Conservation (phyloP, 371 early-diverging fungal species). For the Scutellospora calospora region DNA sequence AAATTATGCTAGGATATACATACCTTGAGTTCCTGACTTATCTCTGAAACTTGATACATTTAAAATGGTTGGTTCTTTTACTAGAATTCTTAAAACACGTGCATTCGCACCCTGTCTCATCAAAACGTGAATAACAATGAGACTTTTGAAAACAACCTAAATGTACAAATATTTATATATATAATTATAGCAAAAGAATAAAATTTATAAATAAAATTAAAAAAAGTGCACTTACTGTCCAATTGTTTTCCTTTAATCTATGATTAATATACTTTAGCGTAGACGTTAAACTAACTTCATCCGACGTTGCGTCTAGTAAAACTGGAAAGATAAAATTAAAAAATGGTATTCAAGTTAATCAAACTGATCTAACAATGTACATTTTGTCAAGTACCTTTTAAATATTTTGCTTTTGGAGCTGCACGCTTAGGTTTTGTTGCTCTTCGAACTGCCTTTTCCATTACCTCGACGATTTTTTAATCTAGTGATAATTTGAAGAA, state of each 20-base stretch:
- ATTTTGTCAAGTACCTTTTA: constrained; percentile 38
- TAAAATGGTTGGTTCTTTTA: constrained; percentile 22
- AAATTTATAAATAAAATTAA: background rate
- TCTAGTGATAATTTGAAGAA: too few species aligned
- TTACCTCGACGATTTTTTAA: background rate
- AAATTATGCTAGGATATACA: background rate
- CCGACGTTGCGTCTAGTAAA: constrained; percentile 32
- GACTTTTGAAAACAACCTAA: constrained; percentile 44
- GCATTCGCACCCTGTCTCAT: constrained; percentile 24
- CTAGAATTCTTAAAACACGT: constrained; percentile 8
- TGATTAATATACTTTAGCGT: constrained; percentile 30
- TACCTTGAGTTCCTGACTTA: constrained; percentile 33
- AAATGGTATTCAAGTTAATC: background rate
- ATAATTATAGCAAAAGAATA: background rate
- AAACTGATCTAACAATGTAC: background rate
- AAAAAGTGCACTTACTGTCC: constrained; percentile 36
- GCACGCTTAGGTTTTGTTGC: constrained; percentile 43
- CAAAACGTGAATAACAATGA: constrained; percentile 43
- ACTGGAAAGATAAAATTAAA: background rate
- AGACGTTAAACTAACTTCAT: background rate
- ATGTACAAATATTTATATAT: too few species aligned
- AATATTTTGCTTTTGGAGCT: constrained; percentile 42
- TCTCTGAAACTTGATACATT: constrained; percentile 42
- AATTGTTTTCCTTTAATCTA: constrained; percentile 35
- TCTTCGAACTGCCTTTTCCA: constrained; percentile 44